phyloP scores from a whole-genome alignment of 176 grass and related monocot genomes.

The Pharus latifolius region DNA sequence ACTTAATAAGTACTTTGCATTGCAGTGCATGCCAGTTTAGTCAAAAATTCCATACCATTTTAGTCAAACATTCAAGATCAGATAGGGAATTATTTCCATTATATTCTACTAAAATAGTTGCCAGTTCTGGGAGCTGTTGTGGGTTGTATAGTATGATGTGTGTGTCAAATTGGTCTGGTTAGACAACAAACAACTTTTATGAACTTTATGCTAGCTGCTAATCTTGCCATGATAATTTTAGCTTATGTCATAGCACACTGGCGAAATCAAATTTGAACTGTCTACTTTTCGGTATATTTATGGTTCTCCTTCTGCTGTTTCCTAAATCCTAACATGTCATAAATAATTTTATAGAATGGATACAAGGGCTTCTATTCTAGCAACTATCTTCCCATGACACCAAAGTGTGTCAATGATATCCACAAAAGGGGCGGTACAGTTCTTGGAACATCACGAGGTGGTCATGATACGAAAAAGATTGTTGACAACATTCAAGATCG shows the following conservation, averaged over 20 bases:
- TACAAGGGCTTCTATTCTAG: constrained; percentile 96
- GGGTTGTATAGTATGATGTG: background rate
- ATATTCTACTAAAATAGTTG: background rate
- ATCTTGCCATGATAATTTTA: background rate
- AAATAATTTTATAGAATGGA: constrained; percentile 51
- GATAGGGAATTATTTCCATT: background rate
- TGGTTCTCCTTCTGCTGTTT: background rate
- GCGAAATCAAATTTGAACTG: background rate
- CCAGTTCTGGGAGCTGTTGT: background rate
- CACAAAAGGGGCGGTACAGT: constrained; percentile 90
- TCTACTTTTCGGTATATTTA: background rate
- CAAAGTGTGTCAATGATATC: constrained; percentile 92
- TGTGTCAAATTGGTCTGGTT: background rate
- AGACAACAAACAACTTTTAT: background rate
- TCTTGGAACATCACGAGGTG: constrained; percentile 89
- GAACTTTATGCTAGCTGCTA: constrained; percentile 4
- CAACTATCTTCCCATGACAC: constrained; percentile 78
- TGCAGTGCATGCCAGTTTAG: background rate
- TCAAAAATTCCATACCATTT: background rate
- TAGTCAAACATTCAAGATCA: background rate
- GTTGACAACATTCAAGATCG: constrained; percentile 96
- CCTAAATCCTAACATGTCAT: constrained; percentile 16
- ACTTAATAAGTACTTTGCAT: background rate
- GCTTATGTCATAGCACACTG: background rate
- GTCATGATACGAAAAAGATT: constrained; percentile 88